Base-by-base conservation (phyloP, 257 asterid species). In the Petunia axillaris region DNA sequence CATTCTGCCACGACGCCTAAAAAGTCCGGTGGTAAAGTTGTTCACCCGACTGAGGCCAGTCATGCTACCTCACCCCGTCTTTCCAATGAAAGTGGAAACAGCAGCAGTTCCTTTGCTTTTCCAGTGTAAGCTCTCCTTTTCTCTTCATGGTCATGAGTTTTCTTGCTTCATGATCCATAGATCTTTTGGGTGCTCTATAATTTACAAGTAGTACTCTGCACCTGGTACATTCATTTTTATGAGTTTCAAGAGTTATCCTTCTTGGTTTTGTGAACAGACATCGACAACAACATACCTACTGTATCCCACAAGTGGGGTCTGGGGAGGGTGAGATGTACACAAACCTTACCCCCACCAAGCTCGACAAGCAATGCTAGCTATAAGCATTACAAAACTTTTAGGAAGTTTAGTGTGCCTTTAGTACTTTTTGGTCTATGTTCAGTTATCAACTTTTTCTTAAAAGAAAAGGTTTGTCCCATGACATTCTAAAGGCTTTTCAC, bases 81-180 rank as follows among this genome's bases (percentile, higher is more conserved):
- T 55, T 92, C 97, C 46, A 80, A 80, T n/a, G 91, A 82, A 25
- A 87, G 91, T n/a, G 80, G 60, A 38, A 62, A 38, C 40, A 85
- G 91, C 74, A 59, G 81, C 55, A 83, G 84, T 11, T 87, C 91
- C 71, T 87, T 87, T 70, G 91, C 91, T 36, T 87, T 87, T 79
- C 91, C 91, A 15, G 80, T 87, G 91, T 87, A 87, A 84, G 89
- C 35, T 57, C 57, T 53, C 14, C 36, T 16, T 35, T 70, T 79
- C 52, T 14, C 43, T 76, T 76, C 53, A 53, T 1, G 65, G 67
- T 41, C 48, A 39, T 14, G 7, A 36, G 8, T 43, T 41, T 57
- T 9, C 41, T 75, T 60, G 76, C 55, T 43, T 65, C 25, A 55
- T 68, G 57, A 68, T 68, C 43, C 40, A n/a, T 68, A 9, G 36